phyloP scores from a whole-genome alignment of 2,329 filamentous ascomycete genomes.

The Fusarium phyllophilum region DNA sequence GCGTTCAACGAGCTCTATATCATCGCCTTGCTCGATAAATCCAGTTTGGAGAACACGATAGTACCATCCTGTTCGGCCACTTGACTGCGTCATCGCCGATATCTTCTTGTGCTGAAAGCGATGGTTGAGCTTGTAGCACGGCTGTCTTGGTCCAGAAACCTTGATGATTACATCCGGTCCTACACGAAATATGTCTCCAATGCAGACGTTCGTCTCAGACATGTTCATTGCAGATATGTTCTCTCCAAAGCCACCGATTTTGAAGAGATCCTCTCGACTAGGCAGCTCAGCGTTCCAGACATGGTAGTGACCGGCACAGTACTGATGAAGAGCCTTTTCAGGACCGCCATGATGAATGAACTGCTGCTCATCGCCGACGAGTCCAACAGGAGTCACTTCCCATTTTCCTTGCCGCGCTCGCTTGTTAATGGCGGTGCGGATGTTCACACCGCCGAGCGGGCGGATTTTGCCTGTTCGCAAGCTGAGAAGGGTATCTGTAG shows the following conservation, averaged over 20 bases:
- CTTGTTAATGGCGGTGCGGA: constrained; percentile 35
- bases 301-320: constrained; percentile 27
- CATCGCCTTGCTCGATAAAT: constrained; percentile 5
- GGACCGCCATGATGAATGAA: constrained; percentile 26
- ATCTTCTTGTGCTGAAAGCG: constrained; percentile 33
- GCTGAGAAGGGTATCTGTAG: constrained; percentile 27
- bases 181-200: constrained; percentile 27
- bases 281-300: constrained; percentile 28
- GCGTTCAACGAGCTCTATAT: constrained; percentile 9
- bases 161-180: constrained; percentile 22
- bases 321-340: constrained; percentile 34
- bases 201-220: constrained; percentile 32
- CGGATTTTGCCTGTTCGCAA: constrained; percentile 30
- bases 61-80: constrained; percentile 31
- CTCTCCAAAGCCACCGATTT: constrained; percentile 31
- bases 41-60: constrained; percentile 27
- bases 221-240: constrained; percentile 23
- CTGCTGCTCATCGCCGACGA: constrained; percentile 30
- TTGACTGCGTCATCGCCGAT: constrained; percentile 18
- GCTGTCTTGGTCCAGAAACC: constrained; percentile 31
- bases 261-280: constrained; percentile 20
- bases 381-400: constrained; percentile 14
- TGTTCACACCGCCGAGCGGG: constrained; percentile 23
- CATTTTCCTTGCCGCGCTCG: constrained; percentile 20
- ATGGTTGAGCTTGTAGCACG: constrained; percentile 36